Percentiles rank a stretch among this genome's conserved stretches.
These are phyloP conservation scores for Phlebiopsis gigantea DNA, from an alignment of 768 basidiomycete genomes.

Conservation along the genomic window DNA sequence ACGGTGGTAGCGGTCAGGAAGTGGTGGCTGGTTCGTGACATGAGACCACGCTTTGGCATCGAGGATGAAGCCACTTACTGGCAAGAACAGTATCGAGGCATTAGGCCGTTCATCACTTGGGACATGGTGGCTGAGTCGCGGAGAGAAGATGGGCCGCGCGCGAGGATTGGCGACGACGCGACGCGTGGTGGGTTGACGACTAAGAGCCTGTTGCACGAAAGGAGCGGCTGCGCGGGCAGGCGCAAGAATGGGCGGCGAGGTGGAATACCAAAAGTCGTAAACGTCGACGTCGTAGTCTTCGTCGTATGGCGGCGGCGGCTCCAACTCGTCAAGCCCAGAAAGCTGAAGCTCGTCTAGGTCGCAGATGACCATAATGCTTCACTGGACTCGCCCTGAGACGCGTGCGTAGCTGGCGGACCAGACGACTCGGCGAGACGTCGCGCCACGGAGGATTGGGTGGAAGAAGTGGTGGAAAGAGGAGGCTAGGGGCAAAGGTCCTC, in stretches of 20 bases:
- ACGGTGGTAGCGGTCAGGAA: too few relatives aligned
- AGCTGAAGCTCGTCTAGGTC: neutral
- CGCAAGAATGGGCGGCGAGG: neutral
- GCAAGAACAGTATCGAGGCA: neutral
- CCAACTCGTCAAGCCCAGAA: neutral
- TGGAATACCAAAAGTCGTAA: neutral
- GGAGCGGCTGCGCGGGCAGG: neutral
- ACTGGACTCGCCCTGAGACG: neutral
- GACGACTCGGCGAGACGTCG: neutral
- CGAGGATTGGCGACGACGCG: neutral
- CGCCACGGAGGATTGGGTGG: neutral
- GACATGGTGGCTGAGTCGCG: neutral
- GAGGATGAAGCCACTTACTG: neutral
- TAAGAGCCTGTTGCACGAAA: neutral
- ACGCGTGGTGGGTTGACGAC: neutral
- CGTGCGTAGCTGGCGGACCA: neutral
- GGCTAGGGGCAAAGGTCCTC: neutral
- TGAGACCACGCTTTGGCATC: neutral
- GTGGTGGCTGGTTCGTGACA: too few relatives aligned
- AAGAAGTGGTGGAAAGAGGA: neutral
- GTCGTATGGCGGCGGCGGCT: constrained; percentile 2
- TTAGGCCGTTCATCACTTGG: neutral
- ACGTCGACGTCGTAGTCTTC: constrained; percentile 1
- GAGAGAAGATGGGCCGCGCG: neutral
- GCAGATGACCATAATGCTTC: neutral